Percentiles rank a stretch among this genome's conserved stretches.
phyloP scores from a whole-genome alignment of 2,329 filamentous ascomycete species.

The Paramyrothecium sp. region DNA sequence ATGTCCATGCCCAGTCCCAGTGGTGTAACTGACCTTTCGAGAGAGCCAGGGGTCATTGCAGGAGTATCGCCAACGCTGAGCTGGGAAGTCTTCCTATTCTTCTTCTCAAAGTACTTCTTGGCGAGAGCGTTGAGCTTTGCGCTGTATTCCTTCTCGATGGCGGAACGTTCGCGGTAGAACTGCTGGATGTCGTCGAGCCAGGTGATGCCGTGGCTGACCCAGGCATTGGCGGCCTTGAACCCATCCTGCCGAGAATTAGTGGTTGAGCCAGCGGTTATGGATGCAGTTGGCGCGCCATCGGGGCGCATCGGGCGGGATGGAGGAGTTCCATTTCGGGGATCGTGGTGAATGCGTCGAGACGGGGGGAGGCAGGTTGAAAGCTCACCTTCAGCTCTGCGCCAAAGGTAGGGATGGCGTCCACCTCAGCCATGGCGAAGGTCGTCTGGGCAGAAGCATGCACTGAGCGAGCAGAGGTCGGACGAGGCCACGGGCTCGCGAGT shows the following conservation, averaged over 20 bases:
- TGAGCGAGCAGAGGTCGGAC: neutral
- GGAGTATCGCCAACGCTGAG: conserved; percentile 94
- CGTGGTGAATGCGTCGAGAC: neutral
- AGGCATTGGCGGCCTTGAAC: conserved; percentile 91
- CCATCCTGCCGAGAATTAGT: conserved; percentile 64
- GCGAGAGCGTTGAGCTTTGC: conserved; percentile 82
- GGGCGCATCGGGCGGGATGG: conserved; percentile 4
- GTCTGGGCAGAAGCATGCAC: conserved; percentile 12
- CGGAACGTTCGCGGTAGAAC: conserved; percentile 93
- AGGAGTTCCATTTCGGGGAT: conserved; percentile 8
- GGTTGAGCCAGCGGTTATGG: neutral
- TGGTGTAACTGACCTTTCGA: conserved; percentile 67
- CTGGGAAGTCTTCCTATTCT: conserved; percentile 81
- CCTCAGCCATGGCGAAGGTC: conserved; percentile 66
- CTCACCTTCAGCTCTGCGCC: conserved; percentile 89
- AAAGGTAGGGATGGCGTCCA: conserved; percentile 82
- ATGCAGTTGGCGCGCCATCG: too few species aligned
- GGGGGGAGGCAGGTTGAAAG: conserved; percentile 7
- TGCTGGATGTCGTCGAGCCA: conserved; percentile 97
- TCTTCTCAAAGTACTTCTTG: conserved; percentile 97
- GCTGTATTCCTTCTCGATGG: conserved; percentile 95
- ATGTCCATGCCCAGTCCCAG: neutral
- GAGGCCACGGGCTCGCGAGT: too few species aligned
- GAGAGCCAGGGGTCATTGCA: conserved; percentile 87
- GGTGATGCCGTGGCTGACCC: conserved; percentile 84